A percentile compares a stretch with the other conserved stretches of the same genome.
Conservation (phyloP, 768 basidiomycete genomes). For the Fistulinella prunicolor region DNA sequence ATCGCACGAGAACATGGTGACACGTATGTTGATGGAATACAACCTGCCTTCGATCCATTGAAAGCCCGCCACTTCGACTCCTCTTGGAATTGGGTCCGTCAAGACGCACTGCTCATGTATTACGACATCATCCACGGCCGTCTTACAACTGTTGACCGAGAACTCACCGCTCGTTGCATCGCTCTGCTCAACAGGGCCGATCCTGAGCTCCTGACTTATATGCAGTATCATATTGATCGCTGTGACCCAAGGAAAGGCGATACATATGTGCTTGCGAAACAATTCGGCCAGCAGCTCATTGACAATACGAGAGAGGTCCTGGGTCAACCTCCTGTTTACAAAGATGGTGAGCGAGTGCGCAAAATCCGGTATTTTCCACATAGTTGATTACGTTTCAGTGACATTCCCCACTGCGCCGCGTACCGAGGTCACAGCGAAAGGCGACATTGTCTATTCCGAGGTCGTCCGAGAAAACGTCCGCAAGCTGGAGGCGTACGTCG, state of each 20-base stretch:
- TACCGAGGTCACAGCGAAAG: constrained; percentile 90
- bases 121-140: constrained; percentile 98
- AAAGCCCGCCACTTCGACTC: constrained; percentile 99
- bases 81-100: constrained; percentile 99
- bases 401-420: constrained; percentile 98
- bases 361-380: neutral
- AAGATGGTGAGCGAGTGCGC: constrained; percentile 70
- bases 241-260: constrained; percentile 81
- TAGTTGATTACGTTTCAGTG: constrained; percentile 43
- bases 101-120: constrained; percentile 95
- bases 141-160: constrained; percentile 90
- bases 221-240: constrained; percentile 92
- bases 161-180: constrained; percentile 96
- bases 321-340: constrained; percentile 84
- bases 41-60: constrained; percentile 89
- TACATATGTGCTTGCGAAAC: constrained; percentile 92
- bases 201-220: constrained; percentile 85
- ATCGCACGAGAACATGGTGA: constrained; percentile 94
- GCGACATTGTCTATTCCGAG: constrained; percentile 93
- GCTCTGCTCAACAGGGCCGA: constrained; percentile 97
- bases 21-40: constrained; percentile 88
- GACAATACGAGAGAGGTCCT: constrained; percentile 89
- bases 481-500: constrained; percentile 95
- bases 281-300: constrained; percentile 93
- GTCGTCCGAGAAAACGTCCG: constrained; percentile 95